Conservation (phyloP, 2,329 filamentous ascomycete genomes). For the Lecanoromycetidae sp. region DNA sequence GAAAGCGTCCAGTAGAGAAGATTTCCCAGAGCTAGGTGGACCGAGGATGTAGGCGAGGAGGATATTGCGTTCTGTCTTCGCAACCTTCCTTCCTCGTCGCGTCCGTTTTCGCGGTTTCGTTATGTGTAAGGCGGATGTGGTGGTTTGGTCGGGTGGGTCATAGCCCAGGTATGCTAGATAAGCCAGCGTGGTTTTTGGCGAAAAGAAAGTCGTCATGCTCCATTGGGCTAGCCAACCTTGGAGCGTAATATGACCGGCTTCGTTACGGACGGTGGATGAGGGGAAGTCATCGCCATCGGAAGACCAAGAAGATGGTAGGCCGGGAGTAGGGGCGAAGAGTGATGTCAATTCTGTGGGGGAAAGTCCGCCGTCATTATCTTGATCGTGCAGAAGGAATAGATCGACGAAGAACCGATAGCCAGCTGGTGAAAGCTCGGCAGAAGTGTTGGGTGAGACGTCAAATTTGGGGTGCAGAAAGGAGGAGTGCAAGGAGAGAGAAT, state of each 20-base stretch:
- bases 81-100: slow-evolving; percentile 47
- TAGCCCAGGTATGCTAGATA: slow-evolving; percentile 96
- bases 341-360: slow-evolving; percentile 75
- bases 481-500: slow-evolving; percentile 84
- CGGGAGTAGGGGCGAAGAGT: slow-evolving; percentile 85
- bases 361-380: slow-evolving; percentile 91
- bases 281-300: slow-evolving; percentile 69
- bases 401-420: slow-evolving; percentile 98
- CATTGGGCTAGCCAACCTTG: slow-evolving; percentile 98
- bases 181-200: slow-evolving; percentile 86
- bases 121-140: slow-evolving; percentile 75
- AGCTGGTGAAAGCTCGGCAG: slow-evolving; percentile 82
- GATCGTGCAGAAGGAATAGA: slow-evolving; percentile 85
- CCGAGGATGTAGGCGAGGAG: slow-evolving; percentile 89
- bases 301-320: slow-evolving; percentile 72
- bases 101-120: slow-evolving; percentile 76
- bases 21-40: slow-evolving; percentile 77
- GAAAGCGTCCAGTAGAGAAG: slow-evolving; percentile 79
- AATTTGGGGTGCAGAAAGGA: slow-evolving; percentile 86
- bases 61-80: slow-evolving; percentile 84
- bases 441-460: slow-evolving; percentile 83
- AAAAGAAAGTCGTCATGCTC: slow-evolving; percentile 98
- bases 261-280: slow-evolving; percentile 85
- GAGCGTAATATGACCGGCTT: slow-evolving; percentile 86
- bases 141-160: slow-evolving; percentile 65